phyloP scores from a whole-genome alignment of 306 rosid genomes.

The Trifolium fragiferum region DNA sequence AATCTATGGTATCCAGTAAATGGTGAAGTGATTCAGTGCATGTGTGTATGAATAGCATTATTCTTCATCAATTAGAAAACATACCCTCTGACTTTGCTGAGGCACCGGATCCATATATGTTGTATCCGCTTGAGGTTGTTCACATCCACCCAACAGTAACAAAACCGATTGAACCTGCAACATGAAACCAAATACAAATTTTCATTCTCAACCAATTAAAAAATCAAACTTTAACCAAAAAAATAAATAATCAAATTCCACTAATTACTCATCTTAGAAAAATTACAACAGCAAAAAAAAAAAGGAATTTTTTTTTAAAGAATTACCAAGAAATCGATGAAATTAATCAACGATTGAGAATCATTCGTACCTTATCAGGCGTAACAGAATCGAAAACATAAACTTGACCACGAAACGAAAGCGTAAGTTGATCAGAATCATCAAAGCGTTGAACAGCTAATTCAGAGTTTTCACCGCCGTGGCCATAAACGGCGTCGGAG shows the following conservation, averaged over 20 bases:
- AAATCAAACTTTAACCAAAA: background rate
- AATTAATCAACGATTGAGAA: background rate
- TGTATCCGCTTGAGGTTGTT: slow-evolving; percentile 57
- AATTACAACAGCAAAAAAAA: background rate
- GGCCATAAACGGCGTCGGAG: slow-evolving; percentile 56
- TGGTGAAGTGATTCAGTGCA: background rate
- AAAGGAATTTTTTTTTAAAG: too few species aligned
- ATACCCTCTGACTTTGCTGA: slow-evolving; percentile 81
- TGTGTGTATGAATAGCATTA: slow-evolving; percentile 13
- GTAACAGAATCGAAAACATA: slow-evolving; percentile 87
- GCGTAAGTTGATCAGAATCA: slow-evolving; percentile 81
- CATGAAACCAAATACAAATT: slow-evolving; percentile 11
- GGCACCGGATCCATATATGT: slow-evolving; percentile 54
- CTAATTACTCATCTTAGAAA: slow-evolving; percentile 19
- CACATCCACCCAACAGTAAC: slow-evolving; percentile 83
- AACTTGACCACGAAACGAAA: slow-evolving; percentile 93
- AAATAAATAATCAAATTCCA: background rate
- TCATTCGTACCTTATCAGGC: slow-evolving; percentile 68
- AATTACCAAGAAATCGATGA: slow-evolving; percentile 1
- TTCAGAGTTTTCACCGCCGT: slow-evolving; percentile 42
- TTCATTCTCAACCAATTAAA: slow-evolving; percentile 2
- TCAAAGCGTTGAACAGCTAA: slow-evolving; percentile 36
- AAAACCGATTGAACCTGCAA: slow-evolving; percentile 88
- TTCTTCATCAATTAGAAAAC: slow-evolving; percentile 36
- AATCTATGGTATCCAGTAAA: too few species aligned